Base-by-base conservation (phyloP, 371 early-diverging fungal genomes). In the Mucor mucedo region DNA sequence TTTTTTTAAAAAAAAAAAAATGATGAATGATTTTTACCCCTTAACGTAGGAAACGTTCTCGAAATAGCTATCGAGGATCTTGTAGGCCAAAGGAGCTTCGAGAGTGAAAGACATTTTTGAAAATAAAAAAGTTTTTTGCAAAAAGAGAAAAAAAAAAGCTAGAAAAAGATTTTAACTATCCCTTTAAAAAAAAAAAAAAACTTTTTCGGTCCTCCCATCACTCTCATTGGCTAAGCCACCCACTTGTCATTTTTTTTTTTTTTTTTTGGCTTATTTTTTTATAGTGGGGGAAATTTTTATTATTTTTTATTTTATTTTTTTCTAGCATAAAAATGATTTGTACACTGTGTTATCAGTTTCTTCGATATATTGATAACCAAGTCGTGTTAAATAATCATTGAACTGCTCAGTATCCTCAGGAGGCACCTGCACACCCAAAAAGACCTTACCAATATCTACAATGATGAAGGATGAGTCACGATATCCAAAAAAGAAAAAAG, bases 391-490 rank as follows among this genome's bases (percentile, higher is more conserved):
- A 63, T 91, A 95, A 41, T 57, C 64, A 58, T 86, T 82, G 68
- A 97, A 93, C 9, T 77, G 81, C 5, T 72, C 72, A 13, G 65
- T 66, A 61, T 83, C 85, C 35, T 78, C 71, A 10, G 86, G 83
- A 21, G 95, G 94, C 14, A 97, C 96, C 76, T 97, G 96, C 47
- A 98, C 85, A 21, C 97, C 98, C 8, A 93, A 90, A 63, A 97
- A 77, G 2, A 97, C 95, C 66, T 91, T 91, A 42, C 93, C 96
- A 76, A 94, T 90, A 74, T 98, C 97, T 88, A 73, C 21, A 21
- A 21, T 21, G 35, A 35, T 35, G 35, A 35, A 21, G 21, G 21
- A 21, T 21, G 21, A 21, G 21, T 21, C 21, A 21, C 33, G 44
- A 35, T 49, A 16, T n/a, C 5, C 2, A 45, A 47, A 47, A 47